Evolutionary conservation across 306 rosid genomes (phyloP).

Genomic region (Canavalia gladiata): DNA sequence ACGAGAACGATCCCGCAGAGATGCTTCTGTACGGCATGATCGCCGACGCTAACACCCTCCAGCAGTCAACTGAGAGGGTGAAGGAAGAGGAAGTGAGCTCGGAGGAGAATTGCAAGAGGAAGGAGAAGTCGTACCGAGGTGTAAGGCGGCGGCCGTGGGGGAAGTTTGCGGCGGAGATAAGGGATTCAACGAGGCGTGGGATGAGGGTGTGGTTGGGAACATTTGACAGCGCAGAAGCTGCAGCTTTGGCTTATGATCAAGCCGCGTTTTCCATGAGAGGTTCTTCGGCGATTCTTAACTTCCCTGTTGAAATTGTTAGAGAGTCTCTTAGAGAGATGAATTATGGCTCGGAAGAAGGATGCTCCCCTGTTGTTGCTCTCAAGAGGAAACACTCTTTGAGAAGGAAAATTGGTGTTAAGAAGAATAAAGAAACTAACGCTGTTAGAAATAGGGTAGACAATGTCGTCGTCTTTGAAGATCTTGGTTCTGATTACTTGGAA

Average conservation of each 20-base stretch:
- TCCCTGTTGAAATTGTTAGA: slow-evolving; percentile 75
- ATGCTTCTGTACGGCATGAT: slow-evolving; percentile 86
- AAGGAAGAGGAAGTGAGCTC: slow-evolving; percentile 82
- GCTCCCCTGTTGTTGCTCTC: slow-evolving; percentile 91
- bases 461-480: slow-evolving; percentile 88
- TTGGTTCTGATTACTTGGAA: slow-evolving; percentile 92
- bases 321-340: slow-evolving; percentile 82
- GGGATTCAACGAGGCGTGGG: slow-evolving; percentile 89
- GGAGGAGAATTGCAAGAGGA: slow-evolving; percentile 42
- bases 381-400: slow-evolving; percentile 89
- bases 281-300: slow-evolving; percentile 79
- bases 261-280: slow-evolving; percentile 96
- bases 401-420: slow-evolving; percentile 66
- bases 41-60: slow-evolving; percentile 41
- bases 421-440: slow-evolving; percentile 54
- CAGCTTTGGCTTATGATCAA: slow-evolving; percentile 94
- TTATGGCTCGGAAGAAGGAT: slow-evolving; percentile 56
- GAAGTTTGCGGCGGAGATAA: slow-evolving; percentile 92
- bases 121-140: slow-evolving; percentile 80
- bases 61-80: background rate
- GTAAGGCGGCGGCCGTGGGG: slow-evolving; percentile 96
- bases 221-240: slow-evolving; percentile 91
- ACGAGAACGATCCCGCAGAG: slow-evolving; percentile 90
- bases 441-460: slow-evolving; percentile 56
- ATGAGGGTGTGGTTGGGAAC: slow-evolving; percentile 95